phyloP scores from a whole-genome alignment of 2,329 filamentous ascomycete species.

The Aspergillus phoenicis region DNA sequence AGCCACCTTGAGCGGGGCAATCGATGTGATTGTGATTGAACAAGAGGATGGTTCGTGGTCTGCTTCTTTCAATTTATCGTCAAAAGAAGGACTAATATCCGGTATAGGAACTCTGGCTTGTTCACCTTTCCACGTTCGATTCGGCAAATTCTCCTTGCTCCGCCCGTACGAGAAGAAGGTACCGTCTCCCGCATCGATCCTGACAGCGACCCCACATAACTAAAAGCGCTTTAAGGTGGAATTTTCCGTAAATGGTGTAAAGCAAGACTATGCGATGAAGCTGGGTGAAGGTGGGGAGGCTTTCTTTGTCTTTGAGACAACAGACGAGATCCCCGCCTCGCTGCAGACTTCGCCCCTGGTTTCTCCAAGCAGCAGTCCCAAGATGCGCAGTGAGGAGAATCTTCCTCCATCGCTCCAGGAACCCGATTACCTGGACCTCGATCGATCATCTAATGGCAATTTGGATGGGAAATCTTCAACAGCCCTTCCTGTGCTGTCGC shows the following conservation, averaged over 20 bases:
- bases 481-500: constrained; percentile 32
- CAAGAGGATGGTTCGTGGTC: constrained; percentile 77
- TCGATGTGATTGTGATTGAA: constrained; percentile 98
- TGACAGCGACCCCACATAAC: constrained; percentile 4
- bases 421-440: constrained; percentile 55
- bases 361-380: constrained; percentile 84
- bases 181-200: constrained; percentile 10
- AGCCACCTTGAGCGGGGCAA: constrained; percentile 92
- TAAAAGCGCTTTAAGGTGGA: constrained; percentile 64
- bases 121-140: constrained; percentile 97
- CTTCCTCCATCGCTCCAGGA: constrained; percentile 46
- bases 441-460: constrained; percentile 27
- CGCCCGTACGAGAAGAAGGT: constrained; percentile 94
- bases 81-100: constrained; percentile 4
- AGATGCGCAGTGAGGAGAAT: constrained; percentile 35
- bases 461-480: constrained; percentile 29
- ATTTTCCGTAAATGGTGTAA: constrained; percentile 89
- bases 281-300: constrained; percentile 95
- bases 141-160: constrained; percentile 95
- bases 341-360: constrained; percentile 93
- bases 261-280: constrained; percentile 97
- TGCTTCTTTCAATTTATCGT: neutral
- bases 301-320: constrained; percentile 98
- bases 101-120: constrained; percentile 69
- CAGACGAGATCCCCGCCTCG: constrained; percentile 85